Evolutionary conservation across 805 yeast species (phyloP).

Genomic region (Candida khao-thaluensis): DNA sequence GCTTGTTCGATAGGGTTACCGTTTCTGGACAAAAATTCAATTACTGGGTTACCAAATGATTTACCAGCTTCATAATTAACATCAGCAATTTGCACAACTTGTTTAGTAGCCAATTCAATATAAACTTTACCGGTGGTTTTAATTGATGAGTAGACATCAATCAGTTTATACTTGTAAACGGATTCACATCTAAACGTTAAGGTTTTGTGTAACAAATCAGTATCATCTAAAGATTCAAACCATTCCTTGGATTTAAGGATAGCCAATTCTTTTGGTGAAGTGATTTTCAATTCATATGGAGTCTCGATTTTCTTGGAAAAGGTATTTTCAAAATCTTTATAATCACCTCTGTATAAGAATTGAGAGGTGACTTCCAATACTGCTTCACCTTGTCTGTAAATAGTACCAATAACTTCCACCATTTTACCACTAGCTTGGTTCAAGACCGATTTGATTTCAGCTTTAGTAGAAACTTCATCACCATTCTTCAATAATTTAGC

Average conservation of each 20-base stretch:
- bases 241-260: constrained; percentile 94
- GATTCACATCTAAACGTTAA: constrained; percentile 89
- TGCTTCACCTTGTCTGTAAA: constrained; percentile 70
- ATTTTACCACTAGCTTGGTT: constrained; percentile 92
- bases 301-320: constrained; percentile 86
- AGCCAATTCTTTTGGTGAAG: constrained; percentile 84
- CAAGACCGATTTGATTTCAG: constrained; percentile 82
- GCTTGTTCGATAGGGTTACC: constrained; percentile 96
- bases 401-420: constrained; percentile 91
- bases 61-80: constrained; percentile 87
- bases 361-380: constrained; percentile 94
- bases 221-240: constrained; percentile 78
- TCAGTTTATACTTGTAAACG: constrained; percentile 75
- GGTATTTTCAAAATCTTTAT: constrained; percentile 85
- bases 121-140: constrained; percentile 80
- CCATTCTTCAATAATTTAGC: constrained; percentile 87
- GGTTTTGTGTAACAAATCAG: constrained; percentile 73
- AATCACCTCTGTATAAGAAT: constrained; percentile 94
- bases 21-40: constrained; percentile 87
- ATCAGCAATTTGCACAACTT: constrained; percentile 76
- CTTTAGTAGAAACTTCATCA: constrained; percentile 78
- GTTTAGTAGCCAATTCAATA: constrained; percentile 90
- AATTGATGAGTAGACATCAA: constrained; percentile 73
- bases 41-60: constrained; percentile 96
- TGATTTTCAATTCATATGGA: constrained; percentile 75